Evolutionary conservation across 1,284 basidiomycete genomes (phyloP), one percentile per base, ranked within the genome.

Genomic region (Porodaedalea pini): DNA sequence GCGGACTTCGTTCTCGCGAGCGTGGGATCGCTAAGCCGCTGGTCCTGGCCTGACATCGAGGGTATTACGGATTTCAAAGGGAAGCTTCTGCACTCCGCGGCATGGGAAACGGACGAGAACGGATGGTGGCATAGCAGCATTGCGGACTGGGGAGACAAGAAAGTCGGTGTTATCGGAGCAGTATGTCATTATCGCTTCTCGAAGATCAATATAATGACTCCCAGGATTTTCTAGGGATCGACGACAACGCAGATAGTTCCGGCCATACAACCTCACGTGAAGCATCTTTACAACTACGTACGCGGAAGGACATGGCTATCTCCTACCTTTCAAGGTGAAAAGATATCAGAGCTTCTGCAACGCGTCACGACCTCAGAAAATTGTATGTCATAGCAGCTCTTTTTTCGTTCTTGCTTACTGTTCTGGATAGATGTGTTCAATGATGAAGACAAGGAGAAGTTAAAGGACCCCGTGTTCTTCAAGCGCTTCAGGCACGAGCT

Each of bases 171-270:
- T 2, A 80, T 86, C 56, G 83, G 84, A 13, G 75, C 80, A n/a
- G 82, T 82, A 64, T 60, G 78, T 68, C 17, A 21, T 49, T 31
- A 10, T 2, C 21, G 3, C 31, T 17, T 23, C 25, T 23, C n/a
- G 6, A 5, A 23, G 48, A 36, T 25, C 31, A 13, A 21, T 36
- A 45, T 19, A 31, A 37, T 37, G 10, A 10, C 10, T 37, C 49
- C 11, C 10, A 10, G n/a, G 13, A 4, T 31, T 25, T 11, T 3
- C 19, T 21, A 83, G 82, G 83, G 84, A 1, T 84, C 82, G 0
- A 82, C 81, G 17, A 81, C 80, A 2, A 76, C 86, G 23, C 85
- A 86, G 63, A 77, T 85, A n/a, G 78, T 86, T 0, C 75, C 84
- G 0, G 75, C 81, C 1, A 67, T 86, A 10, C 83, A 85, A 61